phyloP scores from a whole-genome alignment of 768 basidiomycete genomes.

The Pilatotrama ljubarskyi region DNA sequence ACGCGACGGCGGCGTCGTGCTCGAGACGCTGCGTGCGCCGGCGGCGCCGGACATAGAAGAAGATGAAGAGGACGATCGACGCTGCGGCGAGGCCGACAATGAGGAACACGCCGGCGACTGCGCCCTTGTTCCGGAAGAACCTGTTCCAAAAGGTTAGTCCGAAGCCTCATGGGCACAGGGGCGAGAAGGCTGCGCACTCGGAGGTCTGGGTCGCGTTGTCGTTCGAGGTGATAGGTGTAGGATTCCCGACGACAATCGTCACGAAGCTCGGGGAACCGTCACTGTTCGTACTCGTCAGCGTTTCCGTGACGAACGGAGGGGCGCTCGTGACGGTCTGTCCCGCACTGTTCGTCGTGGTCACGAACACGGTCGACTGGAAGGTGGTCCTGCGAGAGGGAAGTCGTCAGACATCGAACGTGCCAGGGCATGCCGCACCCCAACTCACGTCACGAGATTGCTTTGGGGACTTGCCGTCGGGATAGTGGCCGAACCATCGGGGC shows the following conservation, averaged over 20 bases:
- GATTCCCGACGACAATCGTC: slow-evolving; percentile 68
- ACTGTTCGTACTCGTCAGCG: slow-evolving; percentile 52
- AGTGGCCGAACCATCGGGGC: not conserved
- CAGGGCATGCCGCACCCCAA: not conserved
- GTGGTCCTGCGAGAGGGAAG: slow-evolving; percentile 45
- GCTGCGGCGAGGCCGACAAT: slow-evolving; percentile 82
- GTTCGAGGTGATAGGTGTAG: slow-evolving; percentile 54
- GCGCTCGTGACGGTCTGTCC: slow-evolving; percentile 51
- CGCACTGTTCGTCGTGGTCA: slow-evolving; percentile 59
- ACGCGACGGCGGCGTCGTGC: slow-evolving; percentile 70
- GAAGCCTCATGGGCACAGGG: not conserved
- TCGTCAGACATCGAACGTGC: not conserved
- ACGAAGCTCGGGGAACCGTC: slow-evolving; percentile 57
- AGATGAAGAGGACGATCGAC: slow-evolving; percentile 64
- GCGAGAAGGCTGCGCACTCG: slow-evolving; percentile 45
- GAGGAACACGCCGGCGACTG: slow-evolving; percentile 89
- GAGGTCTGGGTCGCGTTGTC: slow-evolving; percentile 43
- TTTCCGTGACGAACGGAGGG: slow-evolving; percentile 58
- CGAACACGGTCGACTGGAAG: slow-evolving; percentile 50
- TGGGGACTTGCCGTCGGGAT: not conserved
- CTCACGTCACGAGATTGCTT: slow-evolving; percentile 7
- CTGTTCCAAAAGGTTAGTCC: slow-evolving; percentile 38
- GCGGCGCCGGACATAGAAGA: slow-evolving; percentile 70
- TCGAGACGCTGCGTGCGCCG: slow-evolving; percentile 61
- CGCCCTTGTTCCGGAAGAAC: slow-evolving; percentile 88